These are phyloP conservation scores for Pythium insidiosum DNA, from an alignment of 352 stramenopile species.

Conservation along the genomic window DNA sequence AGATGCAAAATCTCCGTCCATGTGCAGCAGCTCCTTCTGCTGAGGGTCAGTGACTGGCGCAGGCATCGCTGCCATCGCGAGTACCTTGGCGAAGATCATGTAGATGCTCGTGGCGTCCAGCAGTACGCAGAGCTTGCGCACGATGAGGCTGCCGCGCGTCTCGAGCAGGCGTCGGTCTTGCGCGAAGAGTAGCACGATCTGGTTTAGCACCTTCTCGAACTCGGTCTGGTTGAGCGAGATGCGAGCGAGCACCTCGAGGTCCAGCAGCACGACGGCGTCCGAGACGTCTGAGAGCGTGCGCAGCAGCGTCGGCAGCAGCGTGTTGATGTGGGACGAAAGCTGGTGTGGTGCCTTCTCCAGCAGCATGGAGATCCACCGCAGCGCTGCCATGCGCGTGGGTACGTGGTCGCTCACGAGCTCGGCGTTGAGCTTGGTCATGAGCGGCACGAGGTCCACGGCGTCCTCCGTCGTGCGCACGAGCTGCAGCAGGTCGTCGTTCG, in stretches of 20 bases:
- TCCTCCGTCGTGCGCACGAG: conserved; percentile 90
- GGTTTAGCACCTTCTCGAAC: conserved; percentile 92
- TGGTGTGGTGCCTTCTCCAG: conserved; percentile 95
- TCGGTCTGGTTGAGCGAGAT: conserved; percentile 91
- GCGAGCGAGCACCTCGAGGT: conserved; percentile 93
- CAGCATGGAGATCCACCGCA: conserved; percentile 98
- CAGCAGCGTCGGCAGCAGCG: conserved; percentile 93
- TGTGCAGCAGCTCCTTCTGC: conserved; percentile 15
- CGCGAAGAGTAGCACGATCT: conserved; percentile 93
- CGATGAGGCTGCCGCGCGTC: conserved; percentile 95
- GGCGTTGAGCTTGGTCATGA: conserved; percentile 93
- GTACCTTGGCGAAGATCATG: conserved; percentile 94
- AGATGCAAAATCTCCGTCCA: conserved; percentile 92
- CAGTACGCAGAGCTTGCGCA: conserved; percentile 97
- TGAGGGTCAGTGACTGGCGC: not conserved
- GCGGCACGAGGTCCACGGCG: conserved; percentile 86
- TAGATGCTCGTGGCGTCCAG: conserved; percentile 98
- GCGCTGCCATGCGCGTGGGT: conserved; percentile 92
- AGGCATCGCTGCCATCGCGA: conserved; percentile 38
- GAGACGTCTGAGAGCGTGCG: conserved; percentile 94
- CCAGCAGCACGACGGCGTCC: conserved; percentile 96
- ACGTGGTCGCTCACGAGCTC: conserved; percentile 95
- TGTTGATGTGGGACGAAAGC: conserved; percentile 88
- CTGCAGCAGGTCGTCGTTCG: conserved; percentile 94
- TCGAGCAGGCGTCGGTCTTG: conserved; percentile 85